Percentiles rank a stretch among this genome's conserved stretches.
Conservation (phyloP, 768 basidiomycete genomes). For the Leucocoprinus sp. region DNA sequence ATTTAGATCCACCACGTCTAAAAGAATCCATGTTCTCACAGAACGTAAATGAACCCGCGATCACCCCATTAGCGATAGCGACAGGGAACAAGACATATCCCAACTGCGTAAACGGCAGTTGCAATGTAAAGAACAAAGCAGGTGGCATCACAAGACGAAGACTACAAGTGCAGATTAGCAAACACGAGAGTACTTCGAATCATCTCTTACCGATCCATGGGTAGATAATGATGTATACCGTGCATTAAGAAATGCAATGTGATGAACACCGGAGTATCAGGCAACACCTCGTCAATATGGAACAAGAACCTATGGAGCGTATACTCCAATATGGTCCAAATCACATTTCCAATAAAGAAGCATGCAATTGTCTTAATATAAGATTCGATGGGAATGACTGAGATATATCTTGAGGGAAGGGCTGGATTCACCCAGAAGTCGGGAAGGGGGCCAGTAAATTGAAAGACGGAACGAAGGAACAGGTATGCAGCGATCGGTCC, state of each 20-base stretch:
- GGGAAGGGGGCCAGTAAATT: slow-evolving; percentile 69
- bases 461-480: slow-evolving; percentile 71
- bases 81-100: slow-evolving; percentile 77
- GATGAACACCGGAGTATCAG: slow-evolving; percentile 74
- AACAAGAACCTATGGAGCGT: slow-evolving; percentile 92
- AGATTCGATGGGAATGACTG: slow-evolving; percentile 40
- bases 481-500: slow-evolving; percentile 77
- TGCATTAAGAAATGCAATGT: slow-evolving; percentile 88
- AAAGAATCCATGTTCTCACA: slow-evolving; percentile 43
- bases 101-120: slow-evolving; percentile 81
- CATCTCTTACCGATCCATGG: slow-evolving; percentile 79
- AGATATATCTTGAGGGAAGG: slow-evolving; percentile 43
- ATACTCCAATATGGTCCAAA: slow-evolving; percentile 96
- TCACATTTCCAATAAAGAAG: slow-evolving; percentile 78
- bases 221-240: slow-evolving; percentile 95
- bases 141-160: slow-evolving; percentile 98
- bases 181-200: neutral
- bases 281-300: slow-evolving; percentile 84
- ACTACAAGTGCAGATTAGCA: slow-evolving; percentile 26
- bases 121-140: slow-evolving; percentile 63
- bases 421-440: slow-evolving; percentile 48
- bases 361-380: slow-evolving; percentile 50
- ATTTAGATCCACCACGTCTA: neutral
- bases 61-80: slow-evolving; percentile 84
- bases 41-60: slow-evolving; percentile 73